Evolutionary conservation across 2,329 filamentous ascomycete genomes (phyloP).

Genomic region (Xylariaceae sp.): DNA sequence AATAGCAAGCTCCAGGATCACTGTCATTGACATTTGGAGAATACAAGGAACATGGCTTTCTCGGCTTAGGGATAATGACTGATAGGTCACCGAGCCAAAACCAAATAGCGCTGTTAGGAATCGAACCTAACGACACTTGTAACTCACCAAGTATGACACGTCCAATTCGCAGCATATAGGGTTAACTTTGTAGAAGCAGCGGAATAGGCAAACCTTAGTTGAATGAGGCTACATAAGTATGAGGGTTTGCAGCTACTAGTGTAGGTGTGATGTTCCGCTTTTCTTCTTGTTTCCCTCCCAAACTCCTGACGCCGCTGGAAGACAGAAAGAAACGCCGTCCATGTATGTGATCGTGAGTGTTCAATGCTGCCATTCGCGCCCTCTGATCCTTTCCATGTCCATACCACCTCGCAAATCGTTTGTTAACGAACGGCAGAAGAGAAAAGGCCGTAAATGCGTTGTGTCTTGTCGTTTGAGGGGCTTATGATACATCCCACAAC

Average conservation of each 20-base stretch:
- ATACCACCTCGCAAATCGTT: slow-evolving; percentile 23
- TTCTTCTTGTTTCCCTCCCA: slow-evolving; percentile 26
- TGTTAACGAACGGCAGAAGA: slow-evolving; percentile 24
- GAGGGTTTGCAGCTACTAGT: slow-evolving; percentile 22
- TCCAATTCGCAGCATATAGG: no score
- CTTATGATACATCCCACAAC: slow-evolving; percentile 31
- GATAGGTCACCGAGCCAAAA: no score
- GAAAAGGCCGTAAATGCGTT: slow-evolving; percentile 25
- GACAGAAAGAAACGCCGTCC: slow-evolving; percentile 27
- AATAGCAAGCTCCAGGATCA: no score
- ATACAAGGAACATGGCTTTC: no score
- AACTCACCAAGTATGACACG: no score
- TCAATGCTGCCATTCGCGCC: slow-evolving; percentile 32
- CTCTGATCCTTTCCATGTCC: slow-evolving; percentile 28
- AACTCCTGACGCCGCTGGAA: slow-evolving; percentile 26
- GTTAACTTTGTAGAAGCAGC: no score
- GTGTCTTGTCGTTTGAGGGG: slow-evolving; percentile 16
- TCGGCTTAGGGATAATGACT: no score
- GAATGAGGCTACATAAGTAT: slow-evolving; percentile 27
- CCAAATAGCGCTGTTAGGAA: no score
- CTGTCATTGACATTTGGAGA: no score
- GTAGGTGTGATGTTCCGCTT: slow-evolving; percentile 26
- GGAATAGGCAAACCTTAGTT: slow-evolving; percentile 12
- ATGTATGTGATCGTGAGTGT: slow-evolving; percentile 32
- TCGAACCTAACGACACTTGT: no score